Conservation (phyloP, 225 moss, liverwort and hornwort genomes). For the Takakia lepidozioides region DNA sequence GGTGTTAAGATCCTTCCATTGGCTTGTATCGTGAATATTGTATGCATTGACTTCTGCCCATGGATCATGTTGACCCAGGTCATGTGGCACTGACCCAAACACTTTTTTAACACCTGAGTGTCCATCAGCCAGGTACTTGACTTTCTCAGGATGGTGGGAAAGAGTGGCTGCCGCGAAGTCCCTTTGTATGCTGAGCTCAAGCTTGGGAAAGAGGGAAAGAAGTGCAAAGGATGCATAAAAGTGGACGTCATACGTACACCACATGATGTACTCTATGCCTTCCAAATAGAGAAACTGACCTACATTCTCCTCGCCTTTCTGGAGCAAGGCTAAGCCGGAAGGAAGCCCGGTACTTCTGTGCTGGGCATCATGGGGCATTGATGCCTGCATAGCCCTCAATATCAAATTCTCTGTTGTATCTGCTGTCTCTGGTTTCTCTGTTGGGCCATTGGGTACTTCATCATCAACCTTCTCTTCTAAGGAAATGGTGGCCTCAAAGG, state of each 20-base stretch:
- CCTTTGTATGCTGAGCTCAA: conserved; percentile 84
- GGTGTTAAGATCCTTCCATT: conserved; percentile 95
- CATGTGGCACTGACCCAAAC: conserved; percentile 94
- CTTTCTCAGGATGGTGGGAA: conserved; percentile 64
- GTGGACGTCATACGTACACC: conserved; percentile 98
- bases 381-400: conserved; percentile 53
- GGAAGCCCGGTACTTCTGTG: conserved; percentile 54
- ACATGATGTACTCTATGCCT: conserved; percentile 95
- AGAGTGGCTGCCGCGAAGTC: conserved; percentile 90
- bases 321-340: conserved; percentile 51
- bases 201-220: conserved; percentile 75
- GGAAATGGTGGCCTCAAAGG: too few relatives aligned
- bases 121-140: conserved; percentile 86
- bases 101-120: conserved; percentile 71
- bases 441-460: too few relatives aligned
- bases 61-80: conserved; percentile 86
- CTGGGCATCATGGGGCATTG: conserved; percentile 51
- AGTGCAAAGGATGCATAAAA: conserved; percentile 98
- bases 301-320: conserved; percentile 58
- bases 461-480: conserved; percentile 9
- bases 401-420: conserved; percentile 55
- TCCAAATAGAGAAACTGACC: conserved; percentile 71
- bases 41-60: conserved; percentile 97
- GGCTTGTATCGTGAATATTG: conserved; percentile 95
- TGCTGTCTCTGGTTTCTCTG: conserved; percentile 3